phyloP scores from a whole-genome alignment of 1,139 yeast species.

The Taphrina confusa region DNA sequence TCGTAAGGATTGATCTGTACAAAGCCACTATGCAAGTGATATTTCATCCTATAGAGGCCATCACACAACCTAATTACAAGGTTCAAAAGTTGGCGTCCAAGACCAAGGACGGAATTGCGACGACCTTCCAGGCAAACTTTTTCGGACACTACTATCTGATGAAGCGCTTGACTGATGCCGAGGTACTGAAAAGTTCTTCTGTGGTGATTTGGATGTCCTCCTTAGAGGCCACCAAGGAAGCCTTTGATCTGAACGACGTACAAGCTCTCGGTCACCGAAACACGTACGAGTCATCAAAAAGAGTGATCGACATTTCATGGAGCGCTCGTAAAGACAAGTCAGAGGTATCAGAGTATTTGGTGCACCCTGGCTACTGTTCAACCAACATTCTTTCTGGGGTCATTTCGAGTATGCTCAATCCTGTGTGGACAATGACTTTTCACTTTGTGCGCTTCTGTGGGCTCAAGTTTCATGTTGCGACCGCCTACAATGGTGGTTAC shows the following conservation, averaged over 20 bases:
- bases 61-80: conserved; percentile 79
- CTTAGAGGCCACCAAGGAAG: conserved; percentile 29
- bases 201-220: conserved; percentile 32
- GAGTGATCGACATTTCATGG: conserved; percentile 81
- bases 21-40: conserved; percentile 69
- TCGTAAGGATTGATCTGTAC: conserved; percentile 81
- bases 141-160: conserved; percentile 85
- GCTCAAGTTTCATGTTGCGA: conserved; percentile 82
- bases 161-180: background rate
- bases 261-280: conserved; percentile 64
- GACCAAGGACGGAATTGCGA: conserved; percentile 70
- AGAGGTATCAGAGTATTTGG: conserved; percentile 69
- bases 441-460: conserved; percentile 82
- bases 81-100: conserved; percentile 73
- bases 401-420: conserved; percentile 74
- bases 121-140: conserved; percentile 91
- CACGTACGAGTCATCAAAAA: conserved; percentile 90
- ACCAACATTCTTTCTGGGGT: conserved; percentile 77
- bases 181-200: conserved; percentile 1
- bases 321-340: conserved; percentile 51
- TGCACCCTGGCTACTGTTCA: conserved; percentile 93
- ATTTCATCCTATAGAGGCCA: conserved; percentile 69
- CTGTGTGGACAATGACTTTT: conserved; percentile 73
- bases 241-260: conserved; percentile 61
- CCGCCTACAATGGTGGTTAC: conserved; percentile 86